Evolutionary conservation across 768 basidiomycete species (phyloP), one percentile per base, ranked within the genome.

Genomic region (Pulveroboletus sp.): DNA sequence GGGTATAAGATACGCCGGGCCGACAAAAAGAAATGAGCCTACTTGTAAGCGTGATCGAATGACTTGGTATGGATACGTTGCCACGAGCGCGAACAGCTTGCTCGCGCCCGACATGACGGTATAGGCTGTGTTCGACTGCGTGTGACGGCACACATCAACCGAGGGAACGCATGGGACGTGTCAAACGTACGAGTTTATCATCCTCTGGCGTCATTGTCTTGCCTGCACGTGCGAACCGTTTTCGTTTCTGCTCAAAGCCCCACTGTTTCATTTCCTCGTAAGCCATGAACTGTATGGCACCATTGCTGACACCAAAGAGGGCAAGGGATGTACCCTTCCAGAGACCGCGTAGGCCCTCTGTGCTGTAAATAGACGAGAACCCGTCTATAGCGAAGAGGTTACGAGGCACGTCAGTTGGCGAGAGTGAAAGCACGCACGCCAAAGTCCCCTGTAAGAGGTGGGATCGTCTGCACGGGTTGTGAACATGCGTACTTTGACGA

Each of bases 41-140:
- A 92, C 94, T 70, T 98, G 95, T 64, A 98, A 80, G 43, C 94
- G 81, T 2, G 95, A 94, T 45, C 95, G 82, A 35, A 99, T 77
- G 37, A 99, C 97, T 71, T 99, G 97, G 67, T 98, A 98, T 8
- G 97, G 97, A 66, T 99, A 99, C 29, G 97, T 99, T 19, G 84
- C 56, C 6, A 80, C 69, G 35, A 98, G 80, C 1, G 97, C 92
- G 19, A 79, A 77, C 6, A 97, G 70, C 69, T 98, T 98, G 56
- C 93, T 94, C 20, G 80, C 77, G 17, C 90, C 95, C 0, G 92
- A 95, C 81, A 97, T 95, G 33, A 90, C 53, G 8, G 93, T 90
- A 71, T 98, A 98, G 27, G 92, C 77, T 27, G 82, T 76, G 63
- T 98, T 98, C 16, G 91, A 90, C 95, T 97, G 59, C 0, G 40